Evolutionary conservation across 106 monocot species (phyloP).

Genomic region (Alisma plantagoaquatica): DNA sequence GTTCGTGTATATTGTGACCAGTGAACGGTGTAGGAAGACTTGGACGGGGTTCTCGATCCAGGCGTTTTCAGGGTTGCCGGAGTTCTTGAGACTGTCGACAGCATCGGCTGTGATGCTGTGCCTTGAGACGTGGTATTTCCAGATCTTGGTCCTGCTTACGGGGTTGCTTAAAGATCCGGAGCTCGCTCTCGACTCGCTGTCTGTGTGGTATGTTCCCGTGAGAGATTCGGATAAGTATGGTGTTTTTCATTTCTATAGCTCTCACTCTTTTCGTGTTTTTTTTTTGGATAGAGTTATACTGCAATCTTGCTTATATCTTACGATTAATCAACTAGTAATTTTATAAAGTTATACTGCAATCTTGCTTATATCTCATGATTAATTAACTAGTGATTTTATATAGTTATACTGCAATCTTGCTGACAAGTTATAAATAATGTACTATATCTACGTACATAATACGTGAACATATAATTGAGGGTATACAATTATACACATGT

Average conservation of each 20-base stretch:
- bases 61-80: constrained; percentile 9
- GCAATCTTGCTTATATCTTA: too few relatives aligned
- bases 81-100: constrained; percentile 12
- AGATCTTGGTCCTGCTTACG: constrained; percentile 15
- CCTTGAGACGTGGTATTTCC: constrained; percentile 16
- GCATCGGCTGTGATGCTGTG: constrained; percentile 19
- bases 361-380: background rate
- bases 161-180: constrained; percentile 12
- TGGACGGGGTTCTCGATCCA: constrained; percentile 9
- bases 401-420: too few relatives aligned
- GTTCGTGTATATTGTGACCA: constrained; percentile 8
- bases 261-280: too few relatives aligned
- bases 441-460: too few relatives aligned
- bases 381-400: background rate
- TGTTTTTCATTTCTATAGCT: too few relatives aligned
- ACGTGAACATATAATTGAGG: too few relatives aligned
- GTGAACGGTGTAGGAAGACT: constrained; percentile 4
- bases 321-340: too few relatives aligned
- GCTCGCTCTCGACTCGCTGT: constrained; percentile 9
- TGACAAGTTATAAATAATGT: too few relatives aligned
- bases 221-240: too few relatives aligned
- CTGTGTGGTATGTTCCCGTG: constrained; percentile 4
- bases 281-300: too few relatives aligned
- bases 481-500: too few relatives aligned
- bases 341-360: too few relatives aligned